Evolutionary conservation across 2,329 filamentous ascomycete species (phyloP).

Genomic region (Sporothrix pseudoabietina): DNA sequence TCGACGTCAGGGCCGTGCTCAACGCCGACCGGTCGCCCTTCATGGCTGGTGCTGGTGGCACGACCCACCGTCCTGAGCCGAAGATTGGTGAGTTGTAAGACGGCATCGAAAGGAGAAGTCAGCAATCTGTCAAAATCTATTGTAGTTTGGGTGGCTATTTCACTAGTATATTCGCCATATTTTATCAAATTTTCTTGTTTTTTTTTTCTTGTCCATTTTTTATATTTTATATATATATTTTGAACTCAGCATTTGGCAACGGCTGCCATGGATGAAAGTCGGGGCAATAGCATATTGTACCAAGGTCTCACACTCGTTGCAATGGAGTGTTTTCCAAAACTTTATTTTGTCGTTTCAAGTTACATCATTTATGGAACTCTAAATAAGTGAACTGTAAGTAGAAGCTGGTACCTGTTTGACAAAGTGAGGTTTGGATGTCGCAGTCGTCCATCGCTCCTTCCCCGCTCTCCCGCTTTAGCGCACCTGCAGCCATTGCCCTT

Average conservation of each 20-base stretch:
- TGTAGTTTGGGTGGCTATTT: not conserved
- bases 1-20: constrained; percentile 34
- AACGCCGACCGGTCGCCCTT: constrained; percentile 33
- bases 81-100: constrained; percentile 31
- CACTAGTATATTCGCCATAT: not conserved
- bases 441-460: not conserved
- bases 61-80: not conserved
- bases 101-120: not conserved
- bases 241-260: not conserved
- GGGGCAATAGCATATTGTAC: not conserved
- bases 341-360: not conserved
- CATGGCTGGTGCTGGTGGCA: not conserved
- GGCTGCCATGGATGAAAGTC: not conserved
- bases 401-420: too few species aligned
- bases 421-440: not conserved
- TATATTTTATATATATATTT: not conserved
- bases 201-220: not conserved
- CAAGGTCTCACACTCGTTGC: not conserved
- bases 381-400: too few species aligned
- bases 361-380: too few species aligned
- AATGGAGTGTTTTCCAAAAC: not conserved
- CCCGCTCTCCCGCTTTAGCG: constrained; percentile 4
- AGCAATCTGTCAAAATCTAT: not conserved
- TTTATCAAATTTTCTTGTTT: not conserved
- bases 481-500: not conserved